A percentile compares a stretch with the other conserved stretches of the same genome.
These are phyloP conservation scores for Alliaria petiolata DNA, from an alignment of 345 rosid species.

Conservation along the genomic window DNA sequence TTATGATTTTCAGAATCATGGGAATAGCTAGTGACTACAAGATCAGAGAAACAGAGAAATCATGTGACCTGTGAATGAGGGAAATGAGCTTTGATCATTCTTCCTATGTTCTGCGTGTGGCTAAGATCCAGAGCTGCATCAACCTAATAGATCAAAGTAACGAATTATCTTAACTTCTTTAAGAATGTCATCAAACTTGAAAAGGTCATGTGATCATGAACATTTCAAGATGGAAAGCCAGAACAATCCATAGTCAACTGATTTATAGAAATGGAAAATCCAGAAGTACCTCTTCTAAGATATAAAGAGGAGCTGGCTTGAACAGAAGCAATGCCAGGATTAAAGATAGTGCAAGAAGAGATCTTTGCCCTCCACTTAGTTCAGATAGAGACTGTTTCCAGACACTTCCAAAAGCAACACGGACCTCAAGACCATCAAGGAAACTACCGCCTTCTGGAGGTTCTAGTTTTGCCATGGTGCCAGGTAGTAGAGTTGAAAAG, in stretches of 20 bases:
- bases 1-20: neutral
- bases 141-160: slow-evolving; percentile 37
- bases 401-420: slow-evolving; percentile 91
- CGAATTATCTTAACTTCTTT: neutral
- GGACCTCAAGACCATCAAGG: slow-evolving; percentile 93
- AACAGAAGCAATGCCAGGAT: slow-evolving; percentile 87
- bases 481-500: slow-evolving; percentile 89
- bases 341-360: slow-evolving; percentile 89
- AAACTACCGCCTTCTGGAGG: slow-evolving; percentile 87
- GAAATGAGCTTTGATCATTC: slow-evolving; percentile 63
- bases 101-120: slow-evolving; percentile 91
- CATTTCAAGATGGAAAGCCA: neutral
- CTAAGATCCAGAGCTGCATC: slow-evolving; percentile 96
- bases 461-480: slow-evolving; percentile 84
- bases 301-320: slow-evolving; percentile 96
- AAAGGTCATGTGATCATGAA: neutral
- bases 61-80: slow-evolving; percentile 63
- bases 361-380: slow-evolving; percentile 91
- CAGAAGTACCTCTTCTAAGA: slow-evolving; percentile 75
- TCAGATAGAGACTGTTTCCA: slow-evolving; percentile 98
- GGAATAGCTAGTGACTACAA: neutral
- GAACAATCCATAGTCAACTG: neutral
- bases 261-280: neutral
- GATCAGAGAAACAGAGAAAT: neutral
- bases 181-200: neutral